These are phyloP conservation scores for Bacidia gigantensis DNA, from an alignment of 495 filamentous ascomycete genomes.

Conservation along the genomic window DNA sequence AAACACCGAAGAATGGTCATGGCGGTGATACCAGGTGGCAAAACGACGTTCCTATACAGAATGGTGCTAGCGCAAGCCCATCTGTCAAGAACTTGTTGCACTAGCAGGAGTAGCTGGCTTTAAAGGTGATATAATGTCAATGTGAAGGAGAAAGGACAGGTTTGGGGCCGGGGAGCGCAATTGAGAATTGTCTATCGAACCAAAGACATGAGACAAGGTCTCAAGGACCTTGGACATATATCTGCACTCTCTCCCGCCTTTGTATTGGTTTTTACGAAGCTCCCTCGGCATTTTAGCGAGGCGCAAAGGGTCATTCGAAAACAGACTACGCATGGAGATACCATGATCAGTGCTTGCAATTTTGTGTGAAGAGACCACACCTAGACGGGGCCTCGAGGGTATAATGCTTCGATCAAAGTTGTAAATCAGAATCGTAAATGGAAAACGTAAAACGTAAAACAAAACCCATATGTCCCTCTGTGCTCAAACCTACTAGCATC, in stretches of 20 bases:
- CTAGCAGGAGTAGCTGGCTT: too few relatives aligned
- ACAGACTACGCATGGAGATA: neutral
- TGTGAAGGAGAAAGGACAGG: too few relatives aligned
- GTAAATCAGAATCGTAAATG: neutral
- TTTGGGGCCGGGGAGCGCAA: too few relatives aligned
- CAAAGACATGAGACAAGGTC: neutral
- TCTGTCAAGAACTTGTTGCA: constrained; percentile 64
- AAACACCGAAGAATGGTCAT: constrained; percentile 15
- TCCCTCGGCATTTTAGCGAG: neutral
- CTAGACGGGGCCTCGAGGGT: neutral
- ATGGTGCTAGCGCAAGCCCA: constrained; percentile 60
- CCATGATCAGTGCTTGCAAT: neutral
- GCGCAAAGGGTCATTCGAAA: neutral
- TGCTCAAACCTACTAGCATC: too few relatives aligned
- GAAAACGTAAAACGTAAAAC: neutral
- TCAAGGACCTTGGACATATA: neutral
- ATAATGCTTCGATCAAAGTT: neutral
- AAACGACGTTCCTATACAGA: constrained; percentile 30
- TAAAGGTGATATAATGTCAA: too few relatives aligned
- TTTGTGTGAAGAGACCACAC: neutral
- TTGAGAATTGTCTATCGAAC: too few relatives aligned
- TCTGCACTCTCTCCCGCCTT: too few relatives aligned
- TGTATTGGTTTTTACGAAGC: too few relatives aligned
- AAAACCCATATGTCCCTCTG: too few relatives aligned
- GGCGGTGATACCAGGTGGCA: constrained; percentile 13